phyloP scores from a whole-genome alignment of 2,329 filamentous ascomycete species.

The Beauveria australis region DNA sequence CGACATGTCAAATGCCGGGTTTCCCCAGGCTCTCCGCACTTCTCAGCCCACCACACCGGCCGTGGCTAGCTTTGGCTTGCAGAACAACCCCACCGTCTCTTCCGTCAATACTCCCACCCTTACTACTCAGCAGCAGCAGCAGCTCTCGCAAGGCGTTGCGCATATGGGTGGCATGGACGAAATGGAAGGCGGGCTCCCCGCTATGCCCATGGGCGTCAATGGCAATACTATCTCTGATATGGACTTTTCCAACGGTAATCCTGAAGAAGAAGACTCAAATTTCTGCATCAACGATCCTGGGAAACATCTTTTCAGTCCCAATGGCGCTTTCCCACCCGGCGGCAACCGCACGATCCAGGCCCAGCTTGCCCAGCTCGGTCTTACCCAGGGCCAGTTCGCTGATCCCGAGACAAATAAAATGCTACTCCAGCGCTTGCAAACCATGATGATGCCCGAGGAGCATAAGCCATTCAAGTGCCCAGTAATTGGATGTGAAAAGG shows the following conservation, averaged over 20 bases:
- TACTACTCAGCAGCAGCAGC: slow-evolving; percentile 66
- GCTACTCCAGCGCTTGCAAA: slow-evolving; percentile 48
- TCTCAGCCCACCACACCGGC: slow-evolving; percentile 83
- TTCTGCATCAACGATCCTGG: slow-evolving; percentile 84
- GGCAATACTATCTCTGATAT: slow-evolving; percentile 42
- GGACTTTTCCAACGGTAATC: slow-evolving; percentile 38
- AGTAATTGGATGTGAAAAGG: slow-evolving; percentile 97
- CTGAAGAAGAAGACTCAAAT: slow-evolving; percentile 32
- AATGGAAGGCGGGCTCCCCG: slow-evolving; percentile 65
- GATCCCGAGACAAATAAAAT: slow-evolving; percentile 64
- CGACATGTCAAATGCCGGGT: slow-evolving; percentile 70
- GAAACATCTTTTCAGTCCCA: slow-evolving; percentile 85
- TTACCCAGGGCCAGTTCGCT: slow-evolving; percentile 68
- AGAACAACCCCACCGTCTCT: slow-evolving; percentile 92
- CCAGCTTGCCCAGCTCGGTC: slow-evolving; percentile 62
- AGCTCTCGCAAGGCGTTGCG: slow-evolving; percentile 50
- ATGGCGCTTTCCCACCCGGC: slow-evolving; percentile 58
- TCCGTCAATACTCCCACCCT: slow-evolving; percentile 94
- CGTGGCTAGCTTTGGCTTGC: slow-evolving; percentile 66
- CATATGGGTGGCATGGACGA: slow-evolving; percentile 43
- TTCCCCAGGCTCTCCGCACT: slow-evolving; percentile 69
- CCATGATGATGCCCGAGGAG: slow-evolving; percentile 70
- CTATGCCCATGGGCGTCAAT: slow-evolving; percentile 52
- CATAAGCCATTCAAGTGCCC: slow-evolving; percentile 97
- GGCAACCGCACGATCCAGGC: slow-evolving; percentile 59